Percentiles rank a stretch among this genome's conserved stretches.
These are phyloP conservation scores for Picochlorum sp. DNA, from an alignment of 139 green algal genomes.

Conservation along the genomic window DNA sequence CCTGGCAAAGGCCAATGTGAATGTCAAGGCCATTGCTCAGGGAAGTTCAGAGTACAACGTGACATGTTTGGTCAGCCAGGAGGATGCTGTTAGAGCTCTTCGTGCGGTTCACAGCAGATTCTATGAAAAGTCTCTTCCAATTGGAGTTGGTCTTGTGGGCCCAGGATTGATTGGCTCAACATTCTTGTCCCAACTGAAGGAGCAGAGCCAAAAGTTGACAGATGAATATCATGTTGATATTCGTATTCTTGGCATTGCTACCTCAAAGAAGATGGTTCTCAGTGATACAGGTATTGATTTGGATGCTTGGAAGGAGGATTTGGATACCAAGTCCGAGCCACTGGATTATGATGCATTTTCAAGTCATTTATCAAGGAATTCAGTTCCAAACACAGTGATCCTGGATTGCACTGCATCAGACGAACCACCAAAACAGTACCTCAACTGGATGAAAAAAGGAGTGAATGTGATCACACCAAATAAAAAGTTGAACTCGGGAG, in stretches of 20 bases:
- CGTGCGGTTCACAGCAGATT: slow-evolving; percentile 87
- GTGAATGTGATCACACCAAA: slow-evolving; percentile 91
- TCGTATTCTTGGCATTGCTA: slow-evolving; percentile 73
- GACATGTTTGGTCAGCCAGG: slow-evolving; percentile 86
- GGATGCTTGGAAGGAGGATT: slow-evolving; percentile 60
- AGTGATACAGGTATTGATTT: slow-evolving; percentile 66
- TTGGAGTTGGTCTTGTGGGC: slow-evolving; percentile 84
- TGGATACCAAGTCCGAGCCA: slow-evolving; percentile 25
- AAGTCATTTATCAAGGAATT: slow-evolving; percentile 52
- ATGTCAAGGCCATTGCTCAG: slow-evolving; percentile 72
- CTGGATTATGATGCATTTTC: slow-evolving; percentile 55
- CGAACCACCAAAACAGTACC: slow-evolving; percentile 50
- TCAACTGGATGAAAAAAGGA: slow-evolving; percentile 81
- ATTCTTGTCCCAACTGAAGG: slow-evolving; percentile 78
- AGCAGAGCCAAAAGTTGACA: slow-evolving; percentile 57
- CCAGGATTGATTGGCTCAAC: slow-evolving; percentile 85
- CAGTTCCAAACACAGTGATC: slow-evolving; percentile 90
- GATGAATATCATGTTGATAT: slow-evolving; percentile 82
- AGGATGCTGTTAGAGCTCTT: slow-evolving; percentile 53
- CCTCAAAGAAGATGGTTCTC: slow-evolving; percentile 70
- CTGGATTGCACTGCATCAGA: slow-evolving; percentile 90
- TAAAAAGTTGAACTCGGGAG: slow-evolving; percentile 91
- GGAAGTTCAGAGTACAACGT: slow-evolving; percentile 98
- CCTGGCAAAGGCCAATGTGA: slow-evolving; percentile 88
- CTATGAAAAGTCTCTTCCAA: slow-evolving; percentile 74